Evolutionary conservation across 2,329 filamentous ascomycete species (phyloP), one percentile per base, ranked within the genome.

Genomic region (Camptophora hylomeconis): DNA sequence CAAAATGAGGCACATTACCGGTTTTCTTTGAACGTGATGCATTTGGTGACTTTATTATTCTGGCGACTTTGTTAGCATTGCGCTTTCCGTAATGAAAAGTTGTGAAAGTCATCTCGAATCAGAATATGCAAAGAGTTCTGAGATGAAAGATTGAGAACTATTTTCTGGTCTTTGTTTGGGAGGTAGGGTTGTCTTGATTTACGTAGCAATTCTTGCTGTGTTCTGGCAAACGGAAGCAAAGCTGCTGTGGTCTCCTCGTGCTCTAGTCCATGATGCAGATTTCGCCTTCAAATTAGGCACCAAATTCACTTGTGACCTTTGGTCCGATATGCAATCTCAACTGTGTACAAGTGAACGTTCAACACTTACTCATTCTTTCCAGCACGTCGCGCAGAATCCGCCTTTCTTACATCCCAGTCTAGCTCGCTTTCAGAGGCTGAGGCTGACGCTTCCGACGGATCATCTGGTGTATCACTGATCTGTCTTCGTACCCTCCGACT

Each of bases 381-480:
- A 32, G 34, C 32, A 30, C 41, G 28, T 11, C 41, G 31, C 28
- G 40, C 39, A 17, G 40, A 32, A 29, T 45, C 41, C 15, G 31
- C 7, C 37, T 19, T 36, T 23, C 38, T 28, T 22, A 33, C 36
- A 20, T 41, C 36, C 20, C 37, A 39, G 26, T 45, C 40, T 36
- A 36, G 37, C 35, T 37, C 41, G 29, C 37, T 41, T 15, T 33
- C 35, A 17, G 28, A 22, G 26, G 37, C 38, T 26, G 28, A 22
- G 26, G 37, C 38, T 26, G 41, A 45, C 10, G 39, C 41, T 15
- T 41, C 39, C 15, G 41, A 39, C 21, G 33, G 26, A 24, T 41
- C 41, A n/a, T 40, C 38, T 18, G 40, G 39, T 17, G 33, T 38
- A 37, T 45, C 41, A 28, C 41, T 45, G 32, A 45, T 33, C 26